Base-by-base conservation (phyloP, 345 rosid genomes). In the Heritiera littoralis region DNA sequence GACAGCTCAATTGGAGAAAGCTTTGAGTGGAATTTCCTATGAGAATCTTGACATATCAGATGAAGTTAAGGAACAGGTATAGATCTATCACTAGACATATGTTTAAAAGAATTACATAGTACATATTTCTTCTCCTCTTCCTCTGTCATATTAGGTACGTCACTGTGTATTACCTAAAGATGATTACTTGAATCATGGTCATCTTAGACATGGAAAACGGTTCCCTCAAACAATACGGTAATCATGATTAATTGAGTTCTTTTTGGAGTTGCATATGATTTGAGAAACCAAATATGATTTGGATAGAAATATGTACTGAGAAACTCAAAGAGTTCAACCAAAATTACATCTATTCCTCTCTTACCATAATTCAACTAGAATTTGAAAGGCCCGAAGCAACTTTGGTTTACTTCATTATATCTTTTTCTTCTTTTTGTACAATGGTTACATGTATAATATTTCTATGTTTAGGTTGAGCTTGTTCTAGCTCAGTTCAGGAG, bases 11-110 rank as follows among this genome's bases (percentile, higher is more conserved):
- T 65, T 96, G 84, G 97, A 93, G 80, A 90, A 90, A 84, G 89
- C 94, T 68, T 84, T 96, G 78, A 86, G 91, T 83, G 84, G 81
- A 82, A 89, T 93, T 84, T 84, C 95, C 49, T 86, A 52, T 78
- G 94, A 92, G 76, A 86, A 84, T 72, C 94, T 96, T 15, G 97
- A 92, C 75, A 92, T 96, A 77, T 92, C 98, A 3, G 98, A 93
- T 83, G 99, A 96, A 92, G 99, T 96, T 74, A 96, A 92, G 81
- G 99, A 96, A 79, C 99, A 93, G 97, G 99, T 96, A 82, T 15
- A 76, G 43, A 45, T 75, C 32, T 68, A 59, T 65, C 58, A 32
- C 15, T 18, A 1, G 54, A 14, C 72, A 15, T 14, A 38, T 67
- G 1, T 78, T 65, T 68, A 23, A 35, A 45, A 63, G 41, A 59